Evolutionary conservation across 2,329 filamentous ascomycete species (phyloP).

Genomic region (Seiridium unicorne): DNA sequence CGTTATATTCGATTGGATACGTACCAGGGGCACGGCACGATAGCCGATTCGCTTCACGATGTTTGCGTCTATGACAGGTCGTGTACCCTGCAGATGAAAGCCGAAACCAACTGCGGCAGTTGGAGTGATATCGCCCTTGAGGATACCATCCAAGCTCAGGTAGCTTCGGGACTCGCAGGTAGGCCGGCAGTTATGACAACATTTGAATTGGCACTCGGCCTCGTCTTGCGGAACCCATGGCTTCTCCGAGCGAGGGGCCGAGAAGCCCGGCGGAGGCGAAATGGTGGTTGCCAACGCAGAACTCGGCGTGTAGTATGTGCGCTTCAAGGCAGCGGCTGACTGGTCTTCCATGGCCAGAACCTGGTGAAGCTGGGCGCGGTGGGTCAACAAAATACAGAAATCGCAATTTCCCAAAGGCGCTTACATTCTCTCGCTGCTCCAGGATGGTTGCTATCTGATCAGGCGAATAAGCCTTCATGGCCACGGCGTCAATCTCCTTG

Average conservation of each 20-base stretch:
- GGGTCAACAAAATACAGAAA: not conserved
- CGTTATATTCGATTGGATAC: slow-evolving; percentile 10
- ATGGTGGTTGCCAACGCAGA: slow-evolving; percentile 5
- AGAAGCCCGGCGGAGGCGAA: slow-evolving; percentile 16
- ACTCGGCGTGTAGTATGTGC: slow-evolving; percentile 18
- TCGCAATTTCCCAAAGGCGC: slow-evolving; percentile 11
- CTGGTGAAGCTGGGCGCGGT: slow-evolving; percentile 25
- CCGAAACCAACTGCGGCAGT: slow-evolving; percentile 51
- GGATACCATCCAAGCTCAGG: slow-evolving; percentile 48
- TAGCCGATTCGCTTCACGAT: slow-evolving; percentile 39
- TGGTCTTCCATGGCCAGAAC: slow-evolving; percentile 24
- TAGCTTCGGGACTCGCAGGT: slow-evolving; percentile 40
- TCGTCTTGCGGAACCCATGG: slow-evolving; percentile 36
- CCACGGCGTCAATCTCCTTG: slow-evolving; percentile 38
- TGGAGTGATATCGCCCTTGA: slow-evolving; percentile 47
- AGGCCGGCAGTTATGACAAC: slow-evolving; percentile 49
- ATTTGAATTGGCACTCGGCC: slow-evolving; percentile 48
- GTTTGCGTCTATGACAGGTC: slow-evolving; percentile 41
- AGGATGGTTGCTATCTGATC: slow-evolving; percentile 46
- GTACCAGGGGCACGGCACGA: slow-evolving; percentile 34
- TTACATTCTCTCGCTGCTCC: slow-evolving; percentile 49
- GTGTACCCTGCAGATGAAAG: slow-evolving; percentile 41
- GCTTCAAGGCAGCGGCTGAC: not conserved
- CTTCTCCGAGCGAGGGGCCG: slow-evolving; percentile 16
- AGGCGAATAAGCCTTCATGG: slow-evolving; percentile 43